Conservation (phyloP, 768 basidiomycete species). For the Leccinum obscurum region DNA sequence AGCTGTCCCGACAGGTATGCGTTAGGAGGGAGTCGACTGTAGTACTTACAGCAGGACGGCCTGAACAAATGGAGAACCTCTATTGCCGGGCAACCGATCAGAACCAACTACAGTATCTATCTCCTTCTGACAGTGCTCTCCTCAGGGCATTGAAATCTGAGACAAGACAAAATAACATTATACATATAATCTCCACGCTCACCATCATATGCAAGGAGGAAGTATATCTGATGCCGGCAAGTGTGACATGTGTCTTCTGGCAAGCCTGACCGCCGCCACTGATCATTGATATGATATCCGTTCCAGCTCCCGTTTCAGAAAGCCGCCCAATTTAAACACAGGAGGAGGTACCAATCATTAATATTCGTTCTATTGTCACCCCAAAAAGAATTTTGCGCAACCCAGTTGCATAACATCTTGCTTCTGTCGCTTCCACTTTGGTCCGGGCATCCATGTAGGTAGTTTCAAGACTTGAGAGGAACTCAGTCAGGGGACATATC, state of each 20-base stretch:
- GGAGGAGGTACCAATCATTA: constrained; percentile 14
- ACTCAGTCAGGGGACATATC: not conserved
- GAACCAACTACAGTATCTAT: constrained; percentile 24
- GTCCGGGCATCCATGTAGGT: too few species aligned
- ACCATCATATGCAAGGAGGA: constrained; percentile 26
- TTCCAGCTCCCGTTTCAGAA: constrained; percentile 19
- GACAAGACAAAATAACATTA: not conserved
- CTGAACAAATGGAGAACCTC: constrained; percentile 24
- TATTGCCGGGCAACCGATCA: constrained; percentile 21
- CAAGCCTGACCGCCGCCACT: constrained; percentile 10
- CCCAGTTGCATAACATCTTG: too few species aligned
- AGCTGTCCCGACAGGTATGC: too few species aligned
- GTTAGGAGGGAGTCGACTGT: too few species aligned
- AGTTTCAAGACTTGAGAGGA: not conserved
- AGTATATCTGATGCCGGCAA: constrained; percentile 18
- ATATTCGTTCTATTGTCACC: constrained; percentile 17
- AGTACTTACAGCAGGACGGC: constrained; percentile 22
- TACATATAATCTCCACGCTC: not conserved
- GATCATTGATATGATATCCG: constrained; percentile 21
- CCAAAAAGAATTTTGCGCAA: constrained; percentile 17
- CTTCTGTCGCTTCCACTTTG: too few species aligned
- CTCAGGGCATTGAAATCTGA: constrained; percentile 12
- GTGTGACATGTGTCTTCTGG: constrained; percentile 13
- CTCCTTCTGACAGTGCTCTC: constrained; percentile 23
- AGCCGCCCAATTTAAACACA: not conserved